A percentile compares a stretch with the other conserved stretches of the same genome.
phyloP scores from a whole-genome alignment of 768 basidiomycete species.

The Erythrobasidium yunnanense region DNA sequence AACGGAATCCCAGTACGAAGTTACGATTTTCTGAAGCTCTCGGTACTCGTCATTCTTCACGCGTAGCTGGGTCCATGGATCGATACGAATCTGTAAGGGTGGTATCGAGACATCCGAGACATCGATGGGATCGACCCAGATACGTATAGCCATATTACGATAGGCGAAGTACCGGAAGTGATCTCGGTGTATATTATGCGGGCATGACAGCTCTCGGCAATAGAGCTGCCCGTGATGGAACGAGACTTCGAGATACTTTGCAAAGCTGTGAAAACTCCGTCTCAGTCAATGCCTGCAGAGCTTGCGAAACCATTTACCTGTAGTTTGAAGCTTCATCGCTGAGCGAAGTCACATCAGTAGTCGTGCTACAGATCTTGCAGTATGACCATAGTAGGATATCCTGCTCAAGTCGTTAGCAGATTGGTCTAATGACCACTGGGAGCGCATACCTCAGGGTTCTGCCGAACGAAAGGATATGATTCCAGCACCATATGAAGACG shows the following conservation, averaged over 20 bases:
- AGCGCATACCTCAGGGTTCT: too few species aligned
- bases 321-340: conserved; percentile 9
- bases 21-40: conserved; percentile 59
- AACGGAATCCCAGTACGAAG: conserved; percentile 46
- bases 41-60: conserved; percentile 88
- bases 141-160: conserved; percentile 48
- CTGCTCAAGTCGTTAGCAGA: not conserved
- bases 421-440: too few species aligned
- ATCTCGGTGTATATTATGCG: conserved; percentile 86
- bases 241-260: conserved; percentile 87
- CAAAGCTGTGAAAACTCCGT: conserved; percentile 82
- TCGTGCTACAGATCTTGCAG: conserved; percentile 61
- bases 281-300: not conserved
- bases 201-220: conserved; percentile 72
- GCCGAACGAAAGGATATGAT: too few species aligned
- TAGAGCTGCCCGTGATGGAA: conserved; percentile 85
- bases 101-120: conserved; percentile 83
- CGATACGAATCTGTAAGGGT: conserved; percentile 70
- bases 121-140: conserved; percentile 70
- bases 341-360: conserved; percentile 61
- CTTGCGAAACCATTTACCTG: not conserved
- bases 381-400: conserved; percentile 74
- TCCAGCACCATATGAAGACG: conserved; percentile 59
- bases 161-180: conserved; percentile 83
- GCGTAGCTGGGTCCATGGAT: conserved; percentile 73